phyloP scores from a whole-genome alignment of 1,284 basidiomycete species.

The Sanghuangporus baumii region DNA sequence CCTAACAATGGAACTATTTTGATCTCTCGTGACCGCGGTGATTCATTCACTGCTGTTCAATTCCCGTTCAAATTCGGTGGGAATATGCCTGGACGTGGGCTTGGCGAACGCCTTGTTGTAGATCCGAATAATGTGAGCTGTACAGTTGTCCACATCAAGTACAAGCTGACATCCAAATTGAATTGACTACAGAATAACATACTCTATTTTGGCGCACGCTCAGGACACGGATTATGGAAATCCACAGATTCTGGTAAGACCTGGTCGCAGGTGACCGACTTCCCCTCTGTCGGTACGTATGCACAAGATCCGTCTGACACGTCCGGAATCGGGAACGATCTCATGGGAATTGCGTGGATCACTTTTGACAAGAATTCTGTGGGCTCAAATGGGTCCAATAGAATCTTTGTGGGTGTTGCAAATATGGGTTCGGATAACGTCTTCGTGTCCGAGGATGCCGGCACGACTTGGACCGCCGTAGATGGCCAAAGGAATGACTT shows the following conservation, averaged over 20 bases:
- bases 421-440: slow-evolving; percentile 21
- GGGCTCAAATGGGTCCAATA: slow-evolving; percentile 20
- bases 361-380: slow-evolving; percentile 21
- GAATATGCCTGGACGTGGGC: slow-evolving; percentile 26
- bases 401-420: slow-evolving; percentile 25
- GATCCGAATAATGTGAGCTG: slow-evolving; percentile 16
- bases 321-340: slow-evolving; percentile 19
- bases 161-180: background rate
- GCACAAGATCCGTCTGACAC: slow-evolving; percentile 13
- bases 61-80: slow-evolving; percentile 25
- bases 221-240: slow-evolving; percentile 24
- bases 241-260: slow-evolving; percentile 20
- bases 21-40: slow-evolving; percentile 19
- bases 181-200: slow-evolving; percentile 17
- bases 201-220: slow-evolving; percentile 24
- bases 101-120: slow-evolving; percentile 18
- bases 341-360: slow-evolving; percentile 22
- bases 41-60: slow-evolving; percentile 17
- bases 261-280: slow-evolving; percentile 17
- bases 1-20: slow-evolving; percentile 23
- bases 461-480: slow-evolving; percentile 22
- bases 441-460: slow-evolving; percentile 21
- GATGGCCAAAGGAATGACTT: slow-evolving; percentile 22
- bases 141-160: background rate
- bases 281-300: slow-evolving; percentile 19